These are phyloP conservation scores for Straminergon stramineum DNA, from an alignment of 225 moss, liverwort and hornwort species.

Conservation along the genomic window DNA sequence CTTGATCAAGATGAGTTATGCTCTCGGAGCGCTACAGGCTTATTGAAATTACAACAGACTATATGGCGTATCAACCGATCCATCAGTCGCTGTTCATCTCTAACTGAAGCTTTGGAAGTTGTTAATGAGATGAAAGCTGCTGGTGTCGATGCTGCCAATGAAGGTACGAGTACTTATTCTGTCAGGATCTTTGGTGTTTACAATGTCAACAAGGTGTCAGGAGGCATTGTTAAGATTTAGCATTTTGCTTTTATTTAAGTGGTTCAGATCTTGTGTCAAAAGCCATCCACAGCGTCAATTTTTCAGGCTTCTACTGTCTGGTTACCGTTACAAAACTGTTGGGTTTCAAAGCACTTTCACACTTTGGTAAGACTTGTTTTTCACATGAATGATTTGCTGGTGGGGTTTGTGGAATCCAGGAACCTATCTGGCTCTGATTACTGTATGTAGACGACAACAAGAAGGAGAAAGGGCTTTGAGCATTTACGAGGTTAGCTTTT, in stretches of 20 bases:
- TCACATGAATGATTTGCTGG: not conserved
- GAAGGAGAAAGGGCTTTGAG: slow-evolving; percentile 84
- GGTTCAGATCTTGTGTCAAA: not conserved
- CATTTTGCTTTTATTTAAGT: not conserved
- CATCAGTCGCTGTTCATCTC: slow-evolving; percentile 71
- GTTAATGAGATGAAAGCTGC: slow-evolving; percentile 90
- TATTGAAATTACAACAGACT: slow-evolving; percentile 84
- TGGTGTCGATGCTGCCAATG: slow-evolving; percentile 63
- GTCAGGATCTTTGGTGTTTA: not conserved
- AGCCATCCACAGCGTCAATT: not conserved
- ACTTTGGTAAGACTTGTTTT: not conserved
- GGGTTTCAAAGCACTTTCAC: not conserved
- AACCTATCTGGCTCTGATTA: slow-evolving; percentile 84
- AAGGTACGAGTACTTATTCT: slow-evolving; percentile 32
- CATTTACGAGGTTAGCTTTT: slow-evolving; percentile 53
- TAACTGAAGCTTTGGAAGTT: slow-evolving; percentile 66
- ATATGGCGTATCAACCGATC: slow-evolving; percentile 92
- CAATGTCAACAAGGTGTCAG: not conserved
- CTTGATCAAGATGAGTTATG: slow-evolving; percentile 87
- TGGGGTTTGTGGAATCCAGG: slow-evolving; percentile 27
- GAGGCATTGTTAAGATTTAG: not conserved
- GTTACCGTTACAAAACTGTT: not conserved
- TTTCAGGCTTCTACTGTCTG: not conserved
- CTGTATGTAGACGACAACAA: slow-evolving; percentile 77
- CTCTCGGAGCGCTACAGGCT: slow-evolving; percentile 69